These are phyloP conservation scores for Microbotryomycetes sp. DNA, from an alignment of 1,284 basidiomycete species.

Conservation along the genomic window DNA sequence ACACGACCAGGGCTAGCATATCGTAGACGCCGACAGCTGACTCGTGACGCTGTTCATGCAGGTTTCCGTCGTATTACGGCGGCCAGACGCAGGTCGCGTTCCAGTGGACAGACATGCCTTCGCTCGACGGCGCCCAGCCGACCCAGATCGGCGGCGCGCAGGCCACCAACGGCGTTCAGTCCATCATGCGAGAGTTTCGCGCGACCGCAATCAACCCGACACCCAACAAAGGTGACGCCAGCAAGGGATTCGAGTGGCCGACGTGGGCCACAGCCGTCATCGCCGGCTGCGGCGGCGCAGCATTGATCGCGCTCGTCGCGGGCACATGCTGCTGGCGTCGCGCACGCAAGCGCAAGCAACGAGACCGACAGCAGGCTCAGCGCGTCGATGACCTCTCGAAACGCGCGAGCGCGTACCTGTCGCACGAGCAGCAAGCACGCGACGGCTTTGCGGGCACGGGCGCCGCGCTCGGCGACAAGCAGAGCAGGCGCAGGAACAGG, in stretches of 20 bases:
- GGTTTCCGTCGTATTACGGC: constrained; percentile 21
- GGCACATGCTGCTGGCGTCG: constrained; percentile 10
- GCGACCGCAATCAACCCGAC: not conserved
- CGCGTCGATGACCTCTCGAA: not conserved
- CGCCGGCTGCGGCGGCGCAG: constrained; percentile 8
- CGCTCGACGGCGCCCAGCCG: constrained; percentile 13
- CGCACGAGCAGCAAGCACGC: not conserved
- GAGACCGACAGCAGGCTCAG: not conserved
- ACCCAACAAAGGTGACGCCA: not conserved
- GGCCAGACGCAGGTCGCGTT: constrained; percentile 16
- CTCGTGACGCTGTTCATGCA: not conserved
- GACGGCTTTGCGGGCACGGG: not conserved
- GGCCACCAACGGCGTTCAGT: constrained; percentile 15
- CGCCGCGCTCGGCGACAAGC: not conserved
- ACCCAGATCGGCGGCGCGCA: constrained; percentile 16
- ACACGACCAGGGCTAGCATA: not conserved
- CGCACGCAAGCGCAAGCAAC: not conserved
- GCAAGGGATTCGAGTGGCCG: constrained; percentile 11
- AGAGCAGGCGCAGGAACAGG: not conserved
- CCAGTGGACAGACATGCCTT: constrained; percentile 4
- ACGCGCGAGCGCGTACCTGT: not conserved
- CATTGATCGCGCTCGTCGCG: constrained; percentile 3
- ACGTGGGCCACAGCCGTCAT: constrained; percentile 23
- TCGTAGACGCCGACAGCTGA: too few relatives aligned
- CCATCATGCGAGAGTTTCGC: constrained; percentile 2